Evolutionary conservation across 2,329 filamentous ascomycete species (phyloP).

Genomic region (Botrytis hyacinthi): DNA sequence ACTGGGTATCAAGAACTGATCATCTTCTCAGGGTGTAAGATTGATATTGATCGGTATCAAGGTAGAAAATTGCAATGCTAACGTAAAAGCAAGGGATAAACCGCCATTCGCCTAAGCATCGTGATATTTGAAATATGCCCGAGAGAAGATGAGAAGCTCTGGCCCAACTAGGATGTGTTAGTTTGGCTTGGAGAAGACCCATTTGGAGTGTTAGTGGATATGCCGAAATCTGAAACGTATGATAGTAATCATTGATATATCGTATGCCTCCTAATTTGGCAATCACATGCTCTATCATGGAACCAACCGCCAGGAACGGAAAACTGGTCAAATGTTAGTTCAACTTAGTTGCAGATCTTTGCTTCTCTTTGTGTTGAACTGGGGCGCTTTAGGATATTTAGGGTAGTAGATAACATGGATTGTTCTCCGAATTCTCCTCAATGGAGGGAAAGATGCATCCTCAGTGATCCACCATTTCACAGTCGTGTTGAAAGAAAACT

Average conservation of each 20-base stretch:
- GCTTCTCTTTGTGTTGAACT: slow-evolving; percentile 7
- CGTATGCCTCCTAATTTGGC: slow-evolving; percentile 9
- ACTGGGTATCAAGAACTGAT: not conserved
- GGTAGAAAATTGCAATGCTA: not conserved
- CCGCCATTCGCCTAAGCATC: not conserved
- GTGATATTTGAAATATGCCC: not conserved
- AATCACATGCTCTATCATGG: slow-evolving; percentile 6
- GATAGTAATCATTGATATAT: not conserved
- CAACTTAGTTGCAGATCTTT: slow-evolving; percentile 18
- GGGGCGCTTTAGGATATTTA: not conserved
- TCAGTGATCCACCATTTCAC: not conserved
- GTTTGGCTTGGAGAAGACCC: not conserved
- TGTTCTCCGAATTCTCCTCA: slow-evolving; percentile 15
- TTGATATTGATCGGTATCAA: not conserved
- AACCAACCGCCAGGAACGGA: slow-evolving; percentile 13
- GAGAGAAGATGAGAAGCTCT: not conserved
- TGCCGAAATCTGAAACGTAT: slow-evolving; percentile 9
- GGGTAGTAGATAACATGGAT: slow-evolving; percentile 11
- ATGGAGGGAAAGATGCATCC: not conserved
- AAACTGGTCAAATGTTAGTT: not conserved
- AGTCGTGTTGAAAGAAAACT: not conserved
- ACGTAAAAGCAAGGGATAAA: not conserved
- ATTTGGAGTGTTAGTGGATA: not conserved
- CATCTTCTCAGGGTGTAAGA: not conserved
- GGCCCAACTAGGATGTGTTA: not conserved